Percentiles rank a stretch among this genome's conserved stretches.
phyloP scores from a whole-genome alignment of 441 rosid genomes.

The Syzygium syzygioides region DNA sequence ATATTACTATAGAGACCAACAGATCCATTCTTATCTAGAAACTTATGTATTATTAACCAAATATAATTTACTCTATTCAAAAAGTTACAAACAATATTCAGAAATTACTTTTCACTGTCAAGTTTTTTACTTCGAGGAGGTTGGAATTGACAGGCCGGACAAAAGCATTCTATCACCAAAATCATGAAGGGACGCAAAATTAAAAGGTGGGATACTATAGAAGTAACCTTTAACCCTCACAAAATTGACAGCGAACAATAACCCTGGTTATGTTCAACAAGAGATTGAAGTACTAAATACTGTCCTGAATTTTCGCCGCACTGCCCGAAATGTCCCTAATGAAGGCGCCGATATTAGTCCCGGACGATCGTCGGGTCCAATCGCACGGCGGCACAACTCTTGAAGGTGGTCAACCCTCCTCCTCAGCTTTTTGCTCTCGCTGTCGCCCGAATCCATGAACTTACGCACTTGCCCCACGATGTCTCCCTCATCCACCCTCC shows the following conservation, averaged over 20 bases:
- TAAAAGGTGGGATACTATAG: background rate
- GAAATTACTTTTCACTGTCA: background rate
- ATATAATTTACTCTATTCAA: background rate
- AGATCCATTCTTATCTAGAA: background rate
- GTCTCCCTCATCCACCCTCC: conserved; percentile 18
- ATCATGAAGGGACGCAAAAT: background rate
- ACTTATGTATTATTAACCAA: background rate
- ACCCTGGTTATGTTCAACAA: background rate
- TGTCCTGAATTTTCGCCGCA: background rate
- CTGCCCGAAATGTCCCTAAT: background rate
- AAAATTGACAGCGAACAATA: background rate
- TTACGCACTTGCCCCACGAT: conserved; percentile 2
- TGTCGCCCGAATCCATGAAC: background rate
- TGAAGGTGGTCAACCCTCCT: background rate
- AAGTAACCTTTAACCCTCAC: background rate
- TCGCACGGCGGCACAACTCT: background rate
- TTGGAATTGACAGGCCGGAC: background rate
- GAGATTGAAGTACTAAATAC: background rate
- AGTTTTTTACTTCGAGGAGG: background rate
- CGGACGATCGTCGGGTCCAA: background rate
- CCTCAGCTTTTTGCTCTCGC: background rate
- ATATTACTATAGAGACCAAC: background rate
- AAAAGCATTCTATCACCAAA: background rate
- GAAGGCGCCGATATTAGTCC: background rate
- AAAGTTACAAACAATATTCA: background rate